phyloP scores from a whole-genome alignment of 164 flowering plant species.

The Vitis vinifera region DNA sequence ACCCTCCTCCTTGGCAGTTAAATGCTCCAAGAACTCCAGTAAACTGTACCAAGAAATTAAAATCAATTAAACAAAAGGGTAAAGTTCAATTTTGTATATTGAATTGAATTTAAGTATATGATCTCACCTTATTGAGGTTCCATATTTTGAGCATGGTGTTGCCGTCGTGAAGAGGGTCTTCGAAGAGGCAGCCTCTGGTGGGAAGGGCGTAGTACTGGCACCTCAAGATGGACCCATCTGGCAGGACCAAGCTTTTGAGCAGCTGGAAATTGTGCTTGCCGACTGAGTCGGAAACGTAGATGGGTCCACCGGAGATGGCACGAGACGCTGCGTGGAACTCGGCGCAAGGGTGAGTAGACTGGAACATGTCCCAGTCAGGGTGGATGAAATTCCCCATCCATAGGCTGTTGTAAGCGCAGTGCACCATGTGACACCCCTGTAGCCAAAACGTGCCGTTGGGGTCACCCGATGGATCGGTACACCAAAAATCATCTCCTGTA shows the following conservation, averaged over 20 bases:
- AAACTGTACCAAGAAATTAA: slow-evolving; percentile 22
- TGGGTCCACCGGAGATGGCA: slow-evolving; percentile 87
- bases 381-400: slow-evolving; percentile 94
- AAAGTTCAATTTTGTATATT: background rate
- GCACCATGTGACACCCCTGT: slow-evolving; percentile 93
- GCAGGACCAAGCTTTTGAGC: slow-evolving; percentile 64
- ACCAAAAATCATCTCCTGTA: slow-evolving; percentile 89
- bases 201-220: slow-evolving; percentile 76
- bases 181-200: slow-evolving; percentile 72
- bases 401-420: slow-evolving; percentile 85
- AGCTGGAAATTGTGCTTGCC: slow-evolving; percentile 72
- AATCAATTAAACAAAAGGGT: background rate
- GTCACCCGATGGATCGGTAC: slow-evolving; percentile 71
- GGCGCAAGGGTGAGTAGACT: slow-evolving; percentile 84
- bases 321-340: slow-evolving; percentile 87
- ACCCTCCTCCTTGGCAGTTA: slow-evolving; percentile 92
- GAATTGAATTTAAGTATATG: background rate
- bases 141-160: slow-evolving; percentile 86
- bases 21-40: slow-evolving; percentile 67
- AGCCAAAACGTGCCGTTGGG: slow-evolving; percentile 88
- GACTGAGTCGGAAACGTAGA: slow-evolving; percentile 74
- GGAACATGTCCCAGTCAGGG: slow-evolving; percentile 97
- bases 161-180: slow-evolving; percentile 82
- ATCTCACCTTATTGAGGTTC: slow-evolving; percentile 74
- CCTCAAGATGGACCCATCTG: slow-evolving; percentile 73